These are phyloP conservation scores for Spergularia bocconei DNA, from an alignment of 148 eudicot species.

Conservation along the genomic window DNA sequence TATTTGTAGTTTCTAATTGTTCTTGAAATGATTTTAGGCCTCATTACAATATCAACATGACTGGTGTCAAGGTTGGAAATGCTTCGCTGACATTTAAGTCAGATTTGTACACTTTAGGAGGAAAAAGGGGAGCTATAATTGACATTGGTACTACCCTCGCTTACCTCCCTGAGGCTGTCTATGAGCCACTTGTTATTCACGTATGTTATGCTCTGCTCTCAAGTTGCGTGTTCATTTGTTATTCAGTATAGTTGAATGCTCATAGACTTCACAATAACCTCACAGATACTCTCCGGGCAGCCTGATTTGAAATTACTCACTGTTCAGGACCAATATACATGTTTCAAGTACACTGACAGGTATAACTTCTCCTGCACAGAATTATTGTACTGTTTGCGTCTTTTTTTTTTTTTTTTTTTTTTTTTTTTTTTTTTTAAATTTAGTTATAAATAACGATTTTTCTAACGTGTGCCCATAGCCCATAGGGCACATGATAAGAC, in stretches of 20 bases:
- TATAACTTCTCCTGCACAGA: conserved; percentile 26
- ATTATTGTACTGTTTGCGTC: background rate
- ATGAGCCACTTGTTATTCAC: conserved; percentile 64
- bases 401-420: no score
- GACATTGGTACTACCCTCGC: conserved; percentile 94
- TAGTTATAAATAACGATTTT: background rate
- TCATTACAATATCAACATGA: conserved; percentile 92
- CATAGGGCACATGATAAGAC: no score
- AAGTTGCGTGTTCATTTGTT: conserved; percentile 2
- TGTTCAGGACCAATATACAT: conserved; percentile 77
- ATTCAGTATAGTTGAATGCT: conserved; percentile 11
- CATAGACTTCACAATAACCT: conserved; percentile 16
- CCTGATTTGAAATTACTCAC: conserved; percentile 59
- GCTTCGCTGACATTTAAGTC: conserved; percentile 50
- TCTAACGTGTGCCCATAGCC: no score
- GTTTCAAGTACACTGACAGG: conserved; percentile 79
- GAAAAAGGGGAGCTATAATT: conserved; percentile 70
- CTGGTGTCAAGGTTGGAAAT: conserved; percentile 77
- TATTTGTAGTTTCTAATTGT: background rate
- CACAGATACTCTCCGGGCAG: conserved; percentile 75
- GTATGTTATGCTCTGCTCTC: conserved; percentile 31
- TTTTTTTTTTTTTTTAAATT: background rate
- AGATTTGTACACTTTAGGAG: conserved; percentile 50
- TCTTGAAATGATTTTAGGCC: conserved; percentile 45
- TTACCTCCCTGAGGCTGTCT: conserved; percentile 73